These are phyloP conservation scores for Tilletia horrida DNA, from an alignment of 1,284 basidiomycete species.

Conservation along the genomic window DNA sequence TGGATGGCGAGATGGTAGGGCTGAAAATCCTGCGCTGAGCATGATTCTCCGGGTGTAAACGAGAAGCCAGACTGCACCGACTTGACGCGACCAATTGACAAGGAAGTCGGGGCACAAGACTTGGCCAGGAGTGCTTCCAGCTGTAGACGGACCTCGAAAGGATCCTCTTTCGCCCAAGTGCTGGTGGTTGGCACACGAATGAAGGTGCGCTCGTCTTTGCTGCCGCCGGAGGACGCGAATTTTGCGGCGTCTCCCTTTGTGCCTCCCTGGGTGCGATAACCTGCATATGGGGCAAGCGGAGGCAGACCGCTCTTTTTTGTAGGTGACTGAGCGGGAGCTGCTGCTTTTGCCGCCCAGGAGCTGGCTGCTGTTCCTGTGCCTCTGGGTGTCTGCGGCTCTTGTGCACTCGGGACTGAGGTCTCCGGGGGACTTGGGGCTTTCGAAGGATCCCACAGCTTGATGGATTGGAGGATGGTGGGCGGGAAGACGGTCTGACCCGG, in stretches of 20 bases:
- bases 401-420: background rate
- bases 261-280: background rate
- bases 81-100: constrained; percentile 2
- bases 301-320: background rate
- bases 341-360: background rate
- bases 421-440: background rate
- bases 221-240: background rate
- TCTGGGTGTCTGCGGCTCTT: background rate
- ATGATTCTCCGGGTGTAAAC: background rate
- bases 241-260: background rate
- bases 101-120: background rate
- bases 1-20: background rate
- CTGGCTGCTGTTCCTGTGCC: background rate
- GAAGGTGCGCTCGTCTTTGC: background rate
- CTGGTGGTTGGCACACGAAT: background rate
- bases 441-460: background rate
- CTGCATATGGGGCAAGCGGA: background rate
- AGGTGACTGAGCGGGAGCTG: too few species aligned
- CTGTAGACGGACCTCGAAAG: background rate
- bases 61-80: constrained; percentile 1
- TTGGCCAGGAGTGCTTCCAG: background rate
- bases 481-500: background rate
- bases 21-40: background rate
- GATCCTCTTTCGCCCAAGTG: background rate
- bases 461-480: background rate